A percentile compares a stretch with the other conserved stretches of the same genome.
Conservation (phyloP, 148 eudicot species). For the Mesembryanthemum crystallinum region DNA sequence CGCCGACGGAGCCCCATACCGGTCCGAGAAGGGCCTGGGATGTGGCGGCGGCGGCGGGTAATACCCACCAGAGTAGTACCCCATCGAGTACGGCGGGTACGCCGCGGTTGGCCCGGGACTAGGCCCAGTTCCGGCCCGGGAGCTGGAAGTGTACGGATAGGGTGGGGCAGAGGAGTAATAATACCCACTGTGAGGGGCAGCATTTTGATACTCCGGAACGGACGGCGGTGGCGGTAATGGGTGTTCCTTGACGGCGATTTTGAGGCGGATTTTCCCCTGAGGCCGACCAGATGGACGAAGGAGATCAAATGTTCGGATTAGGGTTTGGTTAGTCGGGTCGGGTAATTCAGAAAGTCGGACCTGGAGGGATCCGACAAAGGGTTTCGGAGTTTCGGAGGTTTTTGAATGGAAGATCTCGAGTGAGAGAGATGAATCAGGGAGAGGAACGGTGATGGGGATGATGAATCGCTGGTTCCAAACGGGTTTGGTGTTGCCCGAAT, state of each 20-base stretch:
- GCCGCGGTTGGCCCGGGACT: constrained; percentile 17
- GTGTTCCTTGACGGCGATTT: constrained; percentile 43
- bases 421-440: constrained; percentile 39
- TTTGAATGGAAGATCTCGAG: constrained; percentile 79
- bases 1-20: constrained; percentile 57
- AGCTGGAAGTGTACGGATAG: constrained; percentile 33
- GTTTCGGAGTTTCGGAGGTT: constrained; percentile 63
- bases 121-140: constrained; percentile 38
- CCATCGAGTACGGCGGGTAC: constrained; percentile 13
- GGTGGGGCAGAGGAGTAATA: constrained; percentile 66
- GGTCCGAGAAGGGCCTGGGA: constrained; percentile 27
- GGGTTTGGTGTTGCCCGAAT: constrained; percentile 61
- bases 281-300: constrained; percentile 78
- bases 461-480: constrained; percentile 80
- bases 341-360: constrained; percentile 42
- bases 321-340: constrained; percentile 34
- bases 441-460: constrained; percentile 40
- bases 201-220: constrained; percentile 29
- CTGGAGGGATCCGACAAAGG: constrained; percentile 58
- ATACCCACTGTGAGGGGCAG: constrained; percentile 44
- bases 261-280: constrained; percentile 71
- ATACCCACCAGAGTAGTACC: constrained; percentile 20
- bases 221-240: constrained; percentile 27
- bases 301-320: constrained; percentile 37
- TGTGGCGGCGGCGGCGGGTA: constrained; percentile 32